Evolutionary conservation across 257 asterid genomes (phyloP), one percentile per base, ranked within the genome.

Genomic region (Nicotiana attenuata): DNA sequence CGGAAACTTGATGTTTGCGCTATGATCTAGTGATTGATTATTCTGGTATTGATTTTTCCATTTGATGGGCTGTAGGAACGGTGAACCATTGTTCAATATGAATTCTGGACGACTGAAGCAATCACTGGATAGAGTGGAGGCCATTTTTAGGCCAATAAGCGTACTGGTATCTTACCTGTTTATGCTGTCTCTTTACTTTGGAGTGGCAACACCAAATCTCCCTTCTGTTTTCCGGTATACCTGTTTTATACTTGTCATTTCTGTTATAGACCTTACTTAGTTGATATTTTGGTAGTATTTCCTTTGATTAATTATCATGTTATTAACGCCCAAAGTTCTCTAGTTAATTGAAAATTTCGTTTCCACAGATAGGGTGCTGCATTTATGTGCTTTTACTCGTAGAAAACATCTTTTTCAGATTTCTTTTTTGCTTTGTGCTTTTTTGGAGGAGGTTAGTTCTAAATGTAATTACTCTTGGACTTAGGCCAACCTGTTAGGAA

Each of bases 101-200:
- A 88, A 92, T 35, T 94, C 99, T 82, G 99, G 98, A 71, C 87
- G 90, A 81, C 86, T 96, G 88, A 94, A 84, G 97, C 98, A n/a
- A 81, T 94, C 99, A 5, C 97, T 96, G 53, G 99, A 94, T 86
- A 89, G 99, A 90, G 84, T 96, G 19, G 99, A 96, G 92, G 94
- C 95, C 77, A 89, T 96, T 68, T 93, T 94, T 53, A 94, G n/a
- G 98, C 7, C 91, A 91, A 69, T 17, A 79, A 69, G 8, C 9
- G 60, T 78, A 80, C 63, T 78, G 88, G 86, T 88, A 85, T 61
- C 38, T 79, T 29, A 69, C 78, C 57, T 60, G 50, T 83, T 63
- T 53, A 55, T 65, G 68, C 64, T 45, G 55, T 52, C 76, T 61
- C 63, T 69, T 10, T 41, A 69, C 10, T 33, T 10, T 68, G 31